Percentiles rank a stretch among this genome's conserved stretches.
These are phyloP conservation scores for Eimeria acervulina DNA, from an alignment of 169 alveolate genomes.

Conservation along the genomic window DNA sequence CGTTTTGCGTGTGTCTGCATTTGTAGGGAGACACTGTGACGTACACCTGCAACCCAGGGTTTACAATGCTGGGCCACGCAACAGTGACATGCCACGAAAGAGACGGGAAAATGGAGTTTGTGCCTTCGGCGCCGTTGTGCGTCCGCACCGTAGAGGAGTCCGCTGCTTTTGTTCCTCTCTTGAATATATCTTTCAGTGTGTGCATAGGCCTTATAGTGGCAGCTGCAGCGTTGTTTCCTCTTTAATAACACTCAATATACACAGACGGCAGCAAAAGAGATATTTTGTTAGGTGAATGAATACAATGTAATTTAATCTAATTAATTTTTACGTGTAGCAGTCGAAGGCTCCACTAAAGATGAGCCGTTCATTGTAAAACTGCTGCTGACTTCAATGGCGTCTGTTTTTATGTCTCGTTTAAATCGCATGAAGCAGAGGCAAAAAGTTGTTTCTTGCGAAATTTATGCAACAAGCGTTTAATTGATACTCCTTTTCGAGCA, in stretches of 20 bases:
- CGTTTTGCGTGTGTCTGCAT: neutral
- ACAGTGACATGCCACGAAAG: slow-evolving; percentile 72
- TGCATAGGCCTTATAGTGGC: neutral
- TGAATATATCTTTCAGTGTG: neutral
- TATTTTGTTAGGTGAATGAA: neutral
- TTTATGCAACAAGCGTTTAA: too few species aligned
- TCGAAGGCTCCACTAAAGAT: neutral
- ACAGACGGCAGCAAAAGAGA: neutral
- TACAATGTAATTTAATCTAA: neutral
- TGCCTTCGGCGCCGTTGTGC: slow-evolving; percentile 72
- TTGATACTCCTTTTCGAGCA: too few species aligned
- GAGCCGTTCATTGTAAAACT: neutral
- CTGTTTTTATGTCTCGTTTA: too few species aligned
- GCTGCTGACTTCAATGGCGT: neutral
- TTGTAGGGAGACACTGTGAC: slow-evolving; percentile 80
- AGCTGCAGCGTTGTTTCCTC: neutral
- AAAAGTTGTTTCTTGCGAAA: too few species aligned
- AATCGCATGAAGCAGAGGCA: too few species aligned
- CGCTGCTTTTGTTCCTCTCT: neutral
- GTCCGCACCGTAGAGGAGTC: neutral
- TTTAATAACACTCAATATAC: neutral
- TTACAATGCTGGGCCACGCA: slow-evolving; percentile 54
- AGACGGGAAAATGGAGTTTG: slow-evolving; percentile 74
- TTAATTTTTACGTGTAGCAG: neutral
- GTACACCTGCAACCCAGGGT: slow-evolving; percentile 77